Evolutionary conservation across 257 asterid genomes (phyloP), one percentile per base, ranked within the genome.

Genomic region (Perilla frutescens): DNA sequence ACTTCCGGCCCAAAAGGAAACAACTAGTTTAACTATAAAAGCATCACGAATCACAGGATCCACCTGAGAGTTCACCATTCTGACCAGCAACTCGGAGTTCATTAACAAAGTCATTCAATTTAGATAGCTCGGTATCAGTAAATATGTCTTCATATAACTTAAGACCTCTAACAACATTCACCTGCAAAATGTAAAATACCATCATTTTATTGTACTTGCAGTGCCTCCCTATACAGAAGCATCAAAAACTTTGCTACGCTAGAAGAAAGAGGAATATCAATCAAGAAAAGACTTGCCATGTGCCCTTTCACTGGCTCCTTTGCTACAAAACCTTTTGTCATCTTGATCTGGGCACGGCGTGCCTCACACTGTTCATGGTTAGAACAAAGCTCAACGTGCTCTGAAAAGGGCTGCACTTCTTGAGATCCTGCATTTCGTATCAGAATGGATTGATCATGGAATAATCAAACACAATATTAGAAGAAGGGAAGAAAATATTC

Each of bases 1-100:
- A 91, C 93, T 81, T 84, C 90, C 81, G 87, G 82, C 87, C 88
- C 83, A 88, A 91, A 87, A 83, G 85, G 87, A 85, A 88, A 87
- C 89, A 84, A 89, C 83, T 80, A 86, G 84, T 81, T 76, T 84
- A 89, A 87, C 87, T 81, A 86, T 87, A 85, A 87, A 89, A 89
- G 91, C 93, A 86, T 89, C 91, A 87, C 88, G 90, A 79, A 85
- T 88, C 97, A 89, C 89, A 79, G 88, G 90, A 82, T 77, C 93
- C 96, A 90, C 99, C 99, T 91, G 97, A 90, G 91, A 94, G 97
- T 88, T 91, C 93, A 68, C 97, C 99, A 74, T 87, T 91, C 84
- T 82, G 91, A 77, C 99, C 99, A 84, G 99, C 93, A 72, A 82
- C 88, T 74, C 97, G 91, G 76, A 94, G 93, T 74, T 88, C 96